Percentiles rank a stretch among this genome's conserved stretches.
phyloP scores from a whole-genome alignment of 2,329 filamentous ascomycete species.

The Pestalotiopsis fici region DNA sequence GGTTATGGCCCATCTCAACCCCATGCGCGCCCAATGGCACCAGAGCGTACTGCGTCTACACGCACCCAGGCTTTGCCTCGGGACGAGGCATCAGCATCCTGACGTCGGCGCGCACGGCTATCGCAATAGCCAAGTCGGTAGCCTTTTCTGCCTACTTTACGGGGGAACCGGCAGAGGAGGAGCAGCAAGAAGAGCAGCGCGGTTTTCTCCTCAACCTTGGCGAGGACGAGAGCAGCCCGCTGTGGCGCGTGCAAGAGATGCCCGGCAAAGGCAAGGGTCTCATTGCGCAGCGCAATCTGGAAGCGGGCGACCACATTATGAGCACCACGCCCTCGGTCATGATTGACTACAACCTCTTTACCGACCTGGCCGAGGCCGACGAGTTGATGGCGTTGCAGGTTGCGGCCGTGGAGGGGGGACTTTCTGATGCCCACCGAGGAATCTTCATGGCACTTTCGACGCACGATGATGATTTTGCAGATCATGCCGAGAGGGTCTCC shows the following conservation, averaged over 20 bases:
- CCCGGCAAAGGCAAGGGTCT: conserved; percentile 40
- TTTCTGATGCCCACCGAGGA: conserved; percentile 30
- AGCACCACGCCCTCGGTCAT: conserved; percentile 37
- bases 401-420: conserved; percentile 26
- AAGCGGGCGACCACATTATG: conserved; percentile 38
- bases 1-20: conserved; percentile 12
- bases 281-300: conserved; percentile 33
- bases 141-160: conserved; percentile 28
- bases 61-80: conserved; percentile 31
- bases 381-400: conserved; percentile 32
- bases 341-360: conserved; percentile 39
- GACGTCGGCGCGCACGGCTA: conserved; percentile 33
- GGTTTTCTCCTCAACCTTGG: neutral
- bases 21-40: conserved; percentile 14
- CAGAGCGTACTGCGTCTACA: conserved; percentile 34
- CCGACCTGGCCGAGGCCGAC: conserved; percentile 22
- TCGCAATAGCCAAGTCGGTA: conserved; percentile 24
- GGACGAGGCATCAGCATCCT: conserved; percentile 39
- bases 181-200: conserved; percentile 20
- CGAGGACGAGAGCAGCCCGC: conserved; percentile 14
- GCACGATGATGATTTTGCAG: conserved; percentile 24
- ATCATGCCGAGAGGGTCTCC: conserved; percentile 29
- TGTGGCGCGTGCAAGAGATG: conserved; percentile 35
- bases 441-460: conserved; percentile 37
- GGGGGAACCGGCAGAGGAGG: conserved; percentile 24